A percentile compares a stretch with the other conserved stretches of the same genome.
Evolutionary conservation across 768 basidiomycete species (phyloP).

Genomic region (Tulasnella sp.): DNA sequence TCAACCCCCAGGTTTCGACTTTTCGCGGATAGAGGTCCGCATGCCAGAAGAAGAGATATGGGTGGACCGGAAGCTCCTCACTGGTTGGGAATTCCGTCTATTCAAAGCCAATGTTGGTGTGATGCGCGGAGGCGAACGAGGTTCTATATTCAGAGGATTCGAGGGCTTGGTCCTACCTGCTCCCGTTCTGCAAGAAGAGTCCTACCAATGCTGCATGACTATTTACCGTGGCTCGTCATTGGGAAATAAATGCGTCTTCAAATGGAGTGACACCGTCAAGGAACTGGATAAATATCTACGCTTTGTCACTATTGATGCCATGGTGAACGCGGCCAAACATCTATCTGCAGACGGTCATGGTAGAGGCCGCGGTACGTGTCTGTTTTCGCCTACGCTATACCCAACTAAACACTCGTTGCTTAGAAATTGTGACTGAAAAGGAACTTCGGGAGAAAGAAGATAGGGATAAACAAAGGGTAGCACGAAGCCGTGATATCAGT

Average conservation of each 20-base stretch:
- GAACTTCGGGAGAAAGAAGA: too few relatives aligned
- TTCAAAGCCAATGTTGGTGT: constrained; percentile 64
- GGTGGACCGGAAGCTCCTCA: constrained; percentile 54
- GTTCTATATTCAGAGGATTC: not conserved
- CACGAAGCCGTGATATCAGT: too few relatives aligned
- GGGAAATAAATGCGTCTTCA: constrained; percentile 17
- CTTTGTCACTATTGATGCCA: constrained; percentile 16
- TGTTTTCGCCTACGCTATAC: too few relatives aligned
- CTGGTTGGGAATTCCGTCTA: constrained; percentile 78
- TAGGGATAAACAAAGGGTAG: too few relatives aligned
- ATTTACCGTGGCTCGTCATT: constrained; percentile 17
- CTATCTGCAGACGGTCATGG: constrained; percentile 14
- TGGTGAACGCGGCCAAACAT: constrained; percentile 16
- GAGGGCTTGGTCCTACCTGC: constrained; percentile 21
- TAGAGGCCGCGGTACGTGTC: constrained; percentile 9
- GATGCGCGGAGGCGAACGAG: not conserved
- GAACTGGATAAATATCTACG: constrained; percentile 13
- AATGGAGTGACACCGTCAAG: constrained; percentile 3
- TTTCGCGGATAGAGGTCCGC: constrained; percentile 69
- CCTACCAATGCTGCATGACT: constrained; percentile 18
- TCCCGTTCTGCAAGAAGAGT: constrained; percentile 23
- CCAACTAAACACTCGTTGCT: too few relatives aligned
- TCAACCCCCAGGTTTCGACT: constrained; percentile 69
- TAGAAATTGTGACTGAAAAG: too few relatives aligned
- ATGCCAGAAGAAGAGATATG: constrained; percentile 46